Evolutionary conservation across 75 land plant genomes (phyloP), one percentile per base, ranked within the genome.

Genomic region (Picea sitchensis): DNA sequence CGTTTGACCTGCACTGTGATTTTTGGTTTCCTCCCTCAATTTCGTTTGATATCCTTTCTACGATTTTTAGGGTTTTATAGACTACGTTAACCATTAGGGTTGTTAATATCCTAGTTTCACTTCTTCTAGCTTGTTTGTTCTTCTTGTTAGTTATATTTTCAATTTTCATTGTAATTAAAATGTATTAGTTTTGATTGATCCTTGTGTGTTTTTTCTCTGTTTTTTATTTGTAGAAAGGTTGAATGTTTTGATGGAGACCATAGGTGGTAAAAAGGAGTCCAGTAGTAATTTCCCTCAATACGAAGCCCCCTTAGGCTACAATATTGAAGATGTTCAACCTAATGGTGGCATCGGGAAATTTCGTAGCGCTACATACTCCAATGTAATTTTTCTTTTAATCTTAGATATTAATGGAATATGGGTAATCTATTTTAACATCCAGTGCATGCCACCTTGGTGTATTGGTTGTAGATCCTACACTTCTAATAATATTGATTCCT

Each of bases 221-320:
- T 61, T 21, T 77, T 14, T 2, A 13, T 30, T 23, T 32, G 71
- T 76, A 87, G 83, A 61, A 60, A 78, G 87, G 75, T 81, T 89
- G 87, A 68, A 93, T 93, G 95, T 83, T 88, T 21, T 94, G 86
- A 94, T 93, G 94, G 94, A 89, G 86, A 78, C 90, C 20, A 92
- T 86, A 81, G 89, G 94, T 80, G 94, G 90, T 26, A 81, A 84
- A 26, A 83, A 88, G 85, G 83, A 91, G 84, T 84, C 83, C 72
- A 85, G 86, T 65, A 85, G 83, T 80, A 82, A 81, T 82, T 84
- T 77, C 77, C 80, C 80, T 13, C 85, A 81, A 63, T 93, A 93
- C 86, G 95, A 93, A 88, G 82, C 77, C 77, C 95, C 95, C 56
- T 86, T 93, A 54, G 95, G 95, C 58, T 93, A 93, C 86, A 86